A percentile compares a stretch with the other conserved stretches of the same genome.
phyloP scores from a whole-genome alignment of 1,139 yeast species.

The Protomyces arabidopsidicola region DNA sequence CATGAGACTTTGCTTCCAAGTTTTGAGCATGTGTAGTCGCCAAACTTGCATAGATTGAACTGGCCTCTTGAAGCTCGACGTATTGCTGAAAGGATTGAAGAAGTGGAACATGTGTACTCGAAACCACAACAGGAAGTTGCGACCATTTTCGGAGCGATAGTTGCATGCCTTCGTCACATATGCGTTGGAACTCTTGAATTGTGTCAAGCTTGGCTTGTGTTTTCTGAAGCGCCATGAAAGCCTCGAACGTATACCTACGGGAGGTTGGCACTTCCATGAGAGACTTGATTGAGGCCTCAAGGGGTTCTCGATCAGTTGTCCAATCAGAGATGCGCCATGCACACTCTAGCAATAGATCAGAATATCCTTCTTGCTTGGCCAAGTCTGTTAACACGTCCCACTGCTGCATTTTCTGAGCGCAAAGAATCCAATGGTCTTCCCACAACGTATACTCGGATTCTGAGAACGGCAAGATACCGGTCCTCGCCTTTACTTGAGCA shows the following conservation, averaged over 20 bases:
- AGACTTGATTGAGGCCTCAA: slow-evolving; percentile 89
- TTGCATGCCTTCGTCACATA: slow-evolving; percentile 96
- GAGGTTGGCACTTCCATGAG: slow-evolving; percentile 99
- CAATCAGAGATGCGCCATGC: slow-evolving; percentile 99
- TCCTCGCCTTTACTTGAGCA: slow-evolving; percentile 95
- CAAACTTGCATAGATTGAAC: slow-evolving; percentile 84
- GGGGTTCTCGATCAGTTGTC: slow-evolving; percentile 90
- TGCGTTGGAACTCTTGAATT: slow-evolving; percentile 68
- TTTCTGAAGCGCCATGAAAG: slow-evolving; percentile 87
- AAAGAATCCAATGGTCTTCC: slow-evolving; percentile 98
- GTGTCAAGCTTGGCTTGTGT: slow-evolving; percentile 84
- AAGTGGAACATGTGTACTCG: slow-evolving; percentile 82
- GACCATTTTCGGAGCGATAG: slow-evolving; percentile 90
- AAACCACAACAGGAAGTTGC: slow-evolving; percentile 71
- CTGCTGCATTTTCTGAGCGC: slow-evolving; percentile 95
- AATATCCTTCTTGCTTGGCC: slow-evolving; percentile 96
- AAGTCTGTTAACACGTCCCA: slow-evolving; percentile 97
- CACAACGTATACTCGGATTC: slow-evolving; percentile 93
- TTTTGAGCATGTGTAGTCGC: slow-evolving; percentile 89
- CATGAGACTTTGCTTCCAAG: slow-evolving; percentile 86
- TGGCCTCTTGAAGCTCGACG: slow-evolving; percentile 96
- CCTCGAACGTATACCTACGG: slow-evolving; percentile 88
- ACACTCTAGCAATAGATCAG: slow-evolving; percentile 88
- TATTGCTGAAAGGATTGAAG: slow-evolving; percentile 95
- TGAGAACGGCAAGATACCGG: slow-evolving; percentile 91